Percentiles rank a stretch among this genome's conserved stretches.
These are phyloP conservation scores for Phytophthora pini DNA, from an alignment of 352 stramenopile genomes.

Conservation along the genomic window DNA sequence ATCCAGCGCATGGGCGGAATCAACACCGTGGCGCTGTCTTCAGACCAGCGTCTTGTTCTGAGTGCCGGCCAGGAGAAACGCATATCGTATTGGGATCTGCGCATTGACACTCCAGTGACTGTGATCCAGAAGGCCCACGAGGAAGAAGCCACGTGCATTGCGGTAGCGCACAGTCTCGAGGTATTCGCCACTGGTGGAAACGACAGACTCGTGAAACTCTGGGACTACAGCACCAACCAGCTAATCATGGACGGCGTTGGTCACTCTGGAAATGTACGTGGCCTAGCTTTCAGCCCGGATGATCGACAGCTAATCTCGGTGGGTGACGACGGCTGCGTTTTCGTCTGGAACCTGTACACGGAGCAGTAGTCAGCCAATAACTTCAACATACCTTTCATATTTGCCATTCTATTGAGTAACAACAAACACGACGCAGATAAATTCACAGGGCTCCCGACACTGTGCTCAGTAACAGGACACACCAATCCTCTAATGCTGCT, in stretches of 20 bases:
- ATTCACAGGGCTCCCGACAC: background rate
- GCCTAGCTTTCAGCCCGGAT: constrained; percentile 90
- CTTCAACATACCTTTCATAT: constrained; percentile 26
- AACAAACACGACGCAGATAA: constrained; percentile 19
- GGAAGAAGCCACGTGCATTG: constrained; percentile 91
- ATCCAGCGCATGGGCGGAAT: constrained; percentile 94
- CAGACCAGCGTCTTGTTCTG: constrained; percentile 90
- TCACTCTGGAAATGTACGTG: constrained; percentile 79
- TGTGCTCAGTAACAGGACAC: background rate
- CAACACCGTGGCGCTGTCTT: constrained; percentile 90
- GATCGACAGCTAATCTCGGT: constrained; percentile 92
- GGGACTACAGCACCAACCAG: constrained; percentile 67
- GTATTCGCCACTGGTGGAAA: constrained; percentile 91
- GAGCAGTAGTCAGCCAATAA: constrained; percentile 28
- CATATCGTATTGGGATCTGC: constrained; percentile 94
- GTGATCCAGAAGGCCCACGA: constrained; percentile 78
- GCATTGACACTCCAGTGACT: constrained; percentile 83
- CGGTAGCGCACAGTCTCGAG: constrained; percentile 80
- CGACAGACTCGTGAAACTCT: constrained; percentile 90
- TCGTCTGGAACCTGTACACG: constrained; percentile 94
- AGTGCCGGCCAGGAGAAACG: constrained; percentile 93
- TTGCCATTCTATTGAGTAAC: constrained; percentile 35
- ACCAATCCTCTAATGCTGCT: constrained; percentile 41
- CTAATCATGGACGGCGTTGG: constrained; percentile 78
- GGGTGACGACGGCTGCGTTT: constrained; percentile 91